Base-by-base conservation (phyloP, 2,329 filamentous ascomycete species). In the Fusarium chuoi region DNA sequence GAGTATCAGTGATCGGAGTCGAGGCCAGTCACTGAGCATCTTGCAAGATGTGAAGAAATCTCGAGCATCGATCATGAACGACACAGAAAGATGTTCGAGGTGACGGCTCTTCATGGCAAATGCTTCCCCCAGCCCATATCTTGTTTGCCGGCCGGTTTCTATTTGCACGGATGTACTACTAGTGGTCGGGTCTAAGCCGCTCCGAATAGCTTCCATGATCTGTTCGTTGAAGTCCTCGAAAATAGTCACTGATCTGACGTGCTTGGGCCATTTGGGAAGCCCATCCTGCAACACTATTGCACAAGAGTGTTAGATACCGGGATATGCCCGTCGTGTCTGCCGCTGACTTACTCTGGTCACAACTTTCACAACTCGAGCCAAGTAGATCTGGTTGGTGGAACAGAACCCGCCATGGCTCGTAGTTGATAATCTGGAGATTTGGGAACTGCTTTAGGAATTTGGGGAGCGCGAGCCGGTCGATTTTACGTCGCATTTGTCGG, bases 221-320 rank as follows among this genome's bases (percentile, higher is more conserved):
- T 38, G 30, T 24, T 58, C 39, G 33, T 62, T 62, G 26, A 58
- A 62, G 22, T 58, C 51, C 24, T 62, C 39, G 10, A 62, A 62
- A 26, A 62, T 58, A 7, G 39, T 22, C 15, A 33, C 22, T 30
- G 51, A 62, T 45, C 33, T 62, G 33, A 62, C 26, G 18, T 30
- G 22, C n/a, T 58, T 12, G 7, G 51, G 33, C 13, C 56, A 26
- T 15, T 7, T 8, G 7, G 11, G 6, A 17, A 54, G n/a, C 7
- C n/a, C 15, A 36, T 7, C 13, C n/a, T 22, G 28, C 20, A 30
- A 12, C 9, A 11, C 33, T 38, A 17, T 54, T 54, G 48, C n/a
- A 36, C 9, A 26, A 36, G 33, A 35, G n/a, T 51, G 18, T 38
- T 36, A 38, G 49, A 54, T 54, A 38, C 33, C 9, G 14, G 13